These are phyloP conservation scores for Podila epicladia DNA, from an alignment of 192 early-diverging fungal species.

Conservation along the genomic window DNA sequence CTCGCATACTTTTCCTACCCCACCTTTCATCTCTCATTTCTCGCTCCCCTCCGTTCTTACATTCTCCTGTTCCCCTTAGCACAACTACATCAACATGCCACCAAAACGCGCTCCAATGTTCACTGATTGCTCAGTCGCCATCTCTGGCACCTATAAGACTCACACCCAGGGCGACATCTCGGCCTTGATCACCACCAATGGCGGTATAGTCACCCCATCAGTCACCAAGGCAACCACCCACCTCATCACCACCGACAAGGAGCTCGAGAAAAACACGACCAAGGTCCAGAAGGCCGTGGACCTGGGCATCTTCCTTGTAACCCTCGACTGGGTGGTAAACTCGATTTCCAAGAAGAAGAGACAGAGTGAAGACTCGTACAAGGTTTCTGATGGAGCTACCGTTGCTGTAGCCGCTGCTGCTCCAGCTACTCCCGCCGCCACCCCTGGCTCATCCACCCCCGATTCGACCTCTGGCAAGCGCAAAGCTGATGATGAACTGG, in stretches of 20 bases:
- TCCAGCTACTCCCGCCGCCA: not conserved
- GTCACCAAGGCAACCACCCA: conserved; percentile 52
- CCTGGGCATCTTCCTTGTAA: conserved; percentile 24
- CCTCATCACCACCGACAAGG: conserved; percentile 38
- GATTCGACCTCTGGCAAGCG: conserved; percentile 8
- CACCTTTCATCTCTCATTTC: not conserved
- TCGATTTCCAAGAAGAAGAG: conserved; percentile 24
- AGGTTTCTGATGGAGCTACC: not conserved
- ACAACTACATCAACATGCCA: conserved; percentile 14
- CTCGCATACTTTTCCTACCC: not conserved
- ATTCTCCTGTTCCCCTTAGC: not conserved
- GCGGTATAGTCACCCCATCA: conserved; percentile 5
- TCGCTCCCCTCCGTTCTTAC: not conserved
- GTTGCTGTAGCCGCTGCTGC: conserved; percentile 1
- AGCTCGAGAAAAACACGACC: conserved; percentile 22
- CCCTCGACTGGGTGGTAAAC: conserved; percentile 47
- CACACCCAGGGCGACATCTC: conserved; percentile 21
- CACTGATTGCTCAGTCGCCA: conserved; percentile 13
- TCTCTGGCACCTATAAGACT: conserved; percentile 10
- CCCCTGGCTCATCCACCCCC: not conserved
- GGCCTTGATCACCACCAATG: not conserved
- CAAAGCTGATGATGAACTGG: conserved; percentile 22
- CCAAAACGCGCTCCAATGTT: conserved; percentile 43
- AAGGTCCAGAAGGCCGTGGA: conserved; percentile 33
- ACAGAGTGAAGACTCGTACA: conserved; percentile 26